A percentile compares a stretch with the other conserved stretches of the same genome.
These are phyloP conservation scores for Cytospora mali DNA, from an alignment of 2,329 filamentous ascomycete species.

Conservation along the genomic window DNA sequence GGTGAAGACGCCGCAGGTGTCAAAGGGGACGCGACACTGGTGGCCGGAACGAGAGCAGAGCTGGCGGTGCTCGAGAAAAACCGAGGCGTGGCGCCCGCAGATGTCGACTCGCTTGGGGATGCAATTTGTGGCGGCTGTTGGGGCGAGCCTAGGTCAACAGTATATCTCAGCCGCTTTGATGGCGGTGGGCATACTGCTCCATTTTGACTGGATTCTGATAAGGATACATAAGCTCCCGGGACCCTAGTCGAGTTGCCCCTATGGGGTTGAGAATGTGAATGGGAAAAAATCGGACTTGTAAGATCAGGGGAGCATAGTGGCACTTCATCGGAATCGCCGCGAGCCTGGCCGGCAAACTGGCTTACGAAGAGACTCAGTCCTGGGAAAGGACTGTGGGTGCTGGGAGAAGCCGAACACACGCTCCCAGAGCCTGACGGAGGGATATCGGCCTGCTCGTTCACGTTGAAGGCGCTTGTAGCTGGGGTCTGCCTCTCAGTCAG, in stretches of 20 bases:
- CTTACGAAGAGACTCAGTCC: conserved; percentile 12
- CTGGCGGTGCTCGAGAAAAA: conserved; percentile 37
- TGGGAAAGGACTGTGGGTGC: conserved; percentile 8
- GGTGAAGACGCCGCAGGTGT: conserved; percentile 45
- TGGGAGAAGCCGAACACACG: neutral
- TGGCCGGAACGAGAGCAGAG: conserved; percentile 4
- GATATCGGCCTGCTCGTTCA: neutral
- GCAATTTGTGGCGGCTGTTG: conserved; percentile 7
- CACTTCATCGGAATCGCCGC: conserved; percentile 5
- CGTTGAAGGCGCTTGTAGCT: conserved; percentile 6
- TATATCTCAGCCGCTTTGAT: conserved; percentile 27
- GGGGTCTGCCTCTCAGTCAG: conserved; percentile 16
- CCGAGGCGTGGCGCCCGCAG: conserved; percentile 17
- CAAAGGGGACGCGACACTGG: conserved; percentile 39
- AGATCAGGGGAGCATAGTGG: conserved; percentile 16
- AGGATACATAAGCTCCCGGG: neutral
- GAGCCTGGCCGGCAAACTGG: neutral
- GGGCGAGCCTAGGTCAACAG: conserved; percentile 24
- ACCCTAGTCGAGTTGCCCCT: neutral
- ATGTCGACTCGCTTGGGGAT: conserved; percentile 20
- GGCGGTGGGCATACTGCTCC: conserved; percentile 18
- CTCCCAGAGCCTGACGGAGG: conserved; percentile 10
- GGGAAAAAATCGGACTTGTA: conserved; percentile 13
- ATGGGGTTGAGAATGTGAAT: conserved; percentile 13
- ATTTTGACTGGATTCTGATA: conserved; percentile 1